phyloP scores from a whole-genome alignment of 805 yeast genomes.

The Zygoascus tannicola region DNA sequence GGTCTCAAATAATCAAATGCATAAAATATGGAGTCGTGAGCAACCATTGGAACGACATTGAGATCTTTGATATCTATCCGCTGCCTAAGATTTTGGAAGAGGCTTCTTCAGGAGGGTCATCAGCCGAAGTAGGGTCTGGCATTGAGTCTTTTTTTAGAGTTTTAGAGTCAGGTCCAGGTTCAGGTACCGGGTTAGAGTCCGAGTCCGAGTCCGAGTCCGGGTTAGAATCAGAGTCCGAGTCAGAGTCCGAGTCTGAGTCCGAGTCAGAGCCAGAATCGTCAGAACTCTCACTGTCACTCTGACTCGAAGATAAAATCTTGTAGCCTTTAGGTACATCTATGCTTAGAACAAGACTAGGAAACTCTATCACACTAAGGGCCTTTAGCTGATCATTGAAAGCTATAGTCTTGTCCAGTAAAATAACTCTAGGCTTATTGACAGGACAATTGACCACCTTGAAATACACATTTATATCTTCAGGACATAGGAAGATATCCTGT shows the following conservation, averaged over 20 bases:
- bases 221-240: slow-evolving; percentile 8
- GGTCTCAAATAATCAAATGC: neutral
- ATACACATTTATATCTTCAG: slow-evolving; percentile 7
- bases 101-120: neutral
- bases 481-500: neutral
- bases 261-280: slow-evolving; percentile 12
- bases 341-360: slow-evolving; percentile 48
- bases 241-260: slow-evolving; percentile 10
- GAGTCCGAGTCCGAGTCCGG: slow-evolving; percentile 12
- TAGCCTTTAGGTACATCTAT: neutral
- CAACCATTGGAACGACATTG: neutral
- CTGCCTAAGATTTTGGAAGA: neutral
- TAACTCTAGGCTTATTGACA: slow-evolving; percentile 8
- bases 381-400: slow-evolving; percentile 43
- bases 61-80: neutral
- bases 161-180: too few species aligned
- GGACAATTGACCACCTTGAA: slow-evolving; percentile 17
- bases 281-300: slow-evolving; percentile 12
- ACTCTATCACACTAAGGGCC: slow-evolving; percentile 60
- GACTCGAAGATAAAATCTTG: slow-evolving; percentile 5
- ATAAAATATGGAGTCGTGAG: neutral
- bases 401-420: slow-evolving; percentile 11
- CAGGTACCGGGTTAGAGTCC: too few species aligned
- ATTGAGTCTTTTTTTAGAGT: too few species aligned
- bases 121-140: too few species aligned